These are phyloP conservation scores for Thecaphora thlaspeos DNA, from an alignment of 1,284 basidiomycete species.

Conservation along the genomic window DNA sequence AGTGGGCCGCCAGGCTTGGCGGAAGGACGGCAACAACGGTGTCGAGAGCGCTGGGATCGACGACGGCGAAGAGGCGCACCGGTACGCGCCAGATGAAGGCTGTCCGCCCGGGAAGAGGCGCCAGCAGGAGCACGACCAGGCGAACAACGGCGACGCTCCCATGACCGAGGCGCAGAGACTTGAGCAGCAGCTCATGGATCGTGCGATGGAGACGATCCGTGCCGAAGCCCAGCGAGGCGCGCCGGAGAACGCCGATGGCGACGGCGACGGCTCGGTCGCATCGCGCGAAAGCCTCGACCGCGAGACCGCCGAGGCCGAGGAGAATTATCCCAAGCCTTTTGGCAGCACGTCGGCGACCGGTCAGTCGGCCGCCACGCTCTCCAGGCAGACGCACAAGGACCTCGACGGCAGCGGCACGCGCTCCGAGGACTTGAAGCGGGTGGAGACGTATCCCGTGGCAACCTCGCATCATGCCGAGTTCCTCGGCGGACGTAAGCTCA, in stretches of 20 bases:
- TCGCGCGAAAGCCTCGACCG: not conserved
- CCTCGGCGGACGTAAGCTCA: conserved; percentile 18
- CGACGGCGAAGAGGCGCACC: conserved; percentile 9
- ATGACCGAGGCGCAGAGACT: conserved; percentile 18
- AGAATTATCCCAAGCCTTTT: conserved; percentile 41
- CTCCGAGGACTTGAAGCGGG: not conserved
- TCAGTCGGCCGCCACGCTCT: not conserved
- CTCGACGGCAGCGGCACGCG: too few species aligned
- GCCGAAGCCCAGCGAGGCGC: conserved; percentile 9
- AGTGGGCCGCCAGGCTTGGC: conserved; percentile 14
- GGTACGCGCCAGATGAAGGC: conserved; percentile 16
- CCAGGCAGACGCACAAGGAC: too few species aligned
- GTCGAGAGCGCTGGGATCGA: conserved; percentile 16
- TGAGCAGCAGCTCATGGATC: conserved; percentile 14
- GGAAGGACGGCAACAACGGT: conserved; percentile 5
- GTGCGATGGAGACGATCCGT: conserved; percentile 15
- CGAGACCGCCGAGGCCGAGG: conserved; percentile 16
- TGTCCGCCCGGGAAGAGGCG: conserved; percentile 20
- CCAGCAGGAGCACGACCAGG: conserved; percentile 13
- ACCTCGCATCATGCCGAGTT: conserved; percentile 22
- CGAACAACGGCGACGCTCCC: conserved; percentile 1
- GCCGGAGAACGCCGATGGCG: not conserved
- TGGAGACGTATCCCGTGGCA: conserved; percentile 20
- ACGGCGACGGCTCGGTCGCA: conserved; percentile 2
- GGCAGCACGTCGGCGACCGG: conserved; percentile 5